phyloP scores from a whole-genome alignment of 164 flowering plant species.

The Saururus chinensis region DNA sequence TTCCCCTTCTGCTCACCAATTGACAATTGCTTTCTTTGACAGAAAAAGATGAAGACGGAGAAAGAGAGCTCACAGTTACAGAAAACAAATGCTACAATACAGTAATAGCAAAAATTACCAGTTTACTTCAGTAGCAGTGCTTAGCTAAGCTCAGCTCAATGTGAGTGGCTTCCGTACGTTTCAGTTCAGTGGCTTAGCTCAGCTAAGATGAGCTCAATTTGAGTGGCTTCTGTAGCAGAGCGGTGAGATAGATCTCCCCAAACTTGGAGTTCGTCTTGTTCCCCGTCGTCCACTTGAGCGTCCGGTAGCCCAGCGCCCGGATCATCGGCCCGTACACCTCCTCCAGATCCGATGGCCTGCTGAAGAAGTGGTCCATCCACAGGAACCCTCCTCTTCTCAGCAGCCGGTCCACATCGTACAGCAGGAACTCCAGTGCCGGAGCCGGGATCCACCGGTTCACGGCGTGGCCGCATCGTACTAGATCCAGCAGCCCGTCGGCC shows the following conservation, averaged over 20 bases:
- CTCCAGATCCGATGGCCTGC: slow-evolving; percentile 64
- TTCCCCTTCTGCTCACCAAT: no score
- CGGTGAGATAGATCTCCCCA: slow-evolving; percentile 86
- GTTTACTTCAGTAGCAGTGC: no score
- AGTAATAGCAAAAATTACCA: no score
- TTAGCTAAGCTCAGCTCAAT: no score
- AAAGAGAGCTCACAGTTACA: no score
- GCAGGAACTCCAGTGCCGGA: slow-evolving; percentile 57
- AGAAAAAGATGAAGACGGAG: no score
- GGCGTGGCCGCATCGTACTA: slow-evolving; percentile 74
- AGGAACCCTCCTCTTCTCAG: slow-evolving; percentile 81
- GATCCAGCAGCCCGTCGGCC: slow-evolving; percentile 76
- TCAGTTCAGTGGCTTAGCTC: no score
- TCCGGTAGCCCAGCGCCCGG: slow-evolving; percentile 75
- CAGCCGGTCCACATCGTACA: slow-evolving; percentile 78
- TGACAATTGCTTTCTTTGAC: no score
- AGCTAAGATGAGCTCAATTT: no score
- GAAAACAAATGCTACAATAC: no score
- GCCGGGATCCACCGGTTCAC: slow-evolving; percentile 91
- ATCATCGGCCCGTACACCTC: slow-evolving; percentile 62
- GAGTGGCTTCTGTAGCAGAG: slow-evolving; percentile 67
- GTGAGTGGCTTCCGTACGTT: slow-evolving; percentile 59
- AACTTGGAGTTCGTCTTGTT: slow-evolving; percentile 68
- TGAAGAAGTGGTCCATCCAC: slow-evolving; percentile 82
- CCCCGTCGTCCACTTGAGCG: slow-evolving; percentile 73